Evolutionary conservation across 805 yeast species (phyloP).

Genomic region (Lachancea fermentati): DNA sequence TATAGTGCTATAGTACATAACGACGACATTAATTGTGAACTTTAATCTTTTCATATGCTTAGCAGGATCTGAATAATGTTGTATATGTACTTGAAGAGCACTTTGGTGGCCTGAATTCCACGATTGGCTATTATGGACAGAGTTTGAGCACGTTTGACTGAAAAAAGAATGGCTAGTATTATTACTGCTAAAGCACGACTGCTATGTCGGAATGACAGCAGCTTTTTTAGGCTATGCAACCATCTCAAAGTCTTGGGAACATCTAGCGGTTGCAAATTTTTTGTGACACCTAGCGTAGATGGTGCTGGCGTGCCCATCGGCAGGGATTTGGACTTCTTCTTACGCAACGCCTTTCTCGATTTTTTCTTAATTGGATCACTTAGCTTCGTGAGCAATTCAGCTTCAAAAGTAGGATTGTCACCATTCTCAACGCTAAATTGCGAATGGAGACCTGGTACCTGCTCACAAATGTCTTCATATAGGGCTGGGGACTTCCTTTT

Average conservation of each 20-base stretch:
- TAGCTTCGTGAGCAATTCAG: background rate
- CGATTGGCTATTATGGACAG: background rate
- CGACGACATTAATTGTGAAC: no score
- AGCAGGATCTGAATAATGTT: background rate
- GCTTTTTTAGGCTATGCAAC: background rate
- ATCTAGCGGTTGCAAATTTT: background rate
- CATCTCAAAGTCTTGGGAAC: background rate
- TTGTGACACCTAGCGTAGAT: background rate
- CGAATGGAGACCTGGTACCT: conserved; percentile 9
- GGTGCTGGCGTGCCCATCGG: background rate
- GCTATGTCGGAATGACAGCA: background rate
- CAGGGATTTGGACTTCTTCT: background rate
- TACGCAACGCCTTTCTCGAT: background rate
- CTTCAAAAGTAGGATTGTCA: background rate
- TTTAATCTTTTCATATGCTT: no score
- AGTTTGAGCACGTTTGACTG: background rate
- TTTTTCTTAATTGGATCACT: background rate
- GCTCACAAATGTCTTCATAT: conserved; percentile 15
- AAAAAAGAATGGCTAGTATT: background rate
- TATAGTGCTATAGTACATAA: no score
- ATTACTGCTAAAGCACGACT: background rate
- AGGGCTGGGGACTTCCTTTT: conserved; percentile 9
- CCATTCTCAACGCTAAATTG: background rate
- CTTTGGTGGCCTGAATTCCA: background rate
- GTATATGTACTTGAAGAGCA: background rate